phyloP scores from a whole-genome alignment of 805 yeast genomes.

The Metschnikowia drakensbergensis region DNA sequence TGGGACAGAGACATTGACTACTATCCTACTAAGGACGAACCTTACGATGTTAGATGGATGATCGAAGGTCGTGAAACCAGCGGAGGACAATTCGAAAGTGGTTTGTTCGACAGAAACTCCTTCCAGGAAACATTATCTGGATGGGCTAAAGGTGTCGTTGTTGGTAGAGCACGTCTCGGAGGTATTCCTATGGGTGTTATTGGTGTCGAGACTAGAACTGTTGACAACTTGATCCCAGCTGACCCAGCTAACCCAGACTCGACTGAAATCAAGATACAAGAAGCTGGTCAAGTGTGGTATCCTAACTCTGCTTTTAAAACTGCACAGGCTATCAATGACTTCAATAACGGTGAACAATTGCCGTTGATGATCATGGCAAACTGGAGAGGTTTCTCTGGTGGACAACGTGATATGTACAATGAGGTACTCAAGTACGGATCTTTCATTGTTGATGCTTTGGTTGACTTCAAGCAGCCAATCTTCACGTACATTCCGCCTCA shows the following conservation, averaged over 20 bases:
- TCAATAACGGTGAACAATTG: constrained; percentile 96
- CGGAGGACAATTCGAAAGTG: constrained; percentile 70
- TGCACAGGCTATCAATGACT: constrained; percentile 96
- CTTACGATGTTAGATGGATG: constrained; percentile 92
- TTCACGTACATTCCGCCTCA: constrained; percentile 96
- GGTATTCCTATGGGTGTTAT: constrained; percentile 99
- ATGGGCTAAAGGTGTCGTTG: constrained; percentile 98
- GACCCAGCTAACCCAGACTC: constrained; percentile 98
- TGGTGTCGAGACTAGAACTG: constrained; percentile 88
- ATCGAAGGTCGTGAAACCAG: constrained; percentile 77
- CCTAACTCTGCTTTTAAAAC: constrained; percentile 99
- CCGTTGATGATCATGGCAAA: constrained; percentile 97
- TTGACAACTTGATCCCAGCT: constrained; percentile 91
- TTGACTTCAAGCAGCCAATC: constrained; percentile 93
- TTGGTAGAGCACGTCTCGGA: constrained; percentile 97
- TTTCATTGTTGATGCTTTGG: constrained; percentile 93
- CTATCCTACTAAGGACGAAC: constrained; percentile 64
- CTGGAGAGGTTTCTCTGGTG: constrained; percentile 99
- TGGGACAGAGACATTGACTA: constrained; percentile 95
- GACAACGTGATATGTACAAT: constrained; percentile 99
- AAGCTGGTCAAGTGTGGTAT: constrained; percentile 99
- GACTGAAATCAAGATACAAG: constrained; percentile 80
- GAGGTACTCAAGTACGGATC: constrained; percentile 97
- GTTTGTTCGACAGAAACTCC: constrained; percentile 88
- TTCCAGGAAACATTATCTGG: constrained; percentile 96